phyloP scores from a whole-genome alignment of 2,329 filamentous ascomycete genomes.

The Byssochlamys sp. region DNA sequence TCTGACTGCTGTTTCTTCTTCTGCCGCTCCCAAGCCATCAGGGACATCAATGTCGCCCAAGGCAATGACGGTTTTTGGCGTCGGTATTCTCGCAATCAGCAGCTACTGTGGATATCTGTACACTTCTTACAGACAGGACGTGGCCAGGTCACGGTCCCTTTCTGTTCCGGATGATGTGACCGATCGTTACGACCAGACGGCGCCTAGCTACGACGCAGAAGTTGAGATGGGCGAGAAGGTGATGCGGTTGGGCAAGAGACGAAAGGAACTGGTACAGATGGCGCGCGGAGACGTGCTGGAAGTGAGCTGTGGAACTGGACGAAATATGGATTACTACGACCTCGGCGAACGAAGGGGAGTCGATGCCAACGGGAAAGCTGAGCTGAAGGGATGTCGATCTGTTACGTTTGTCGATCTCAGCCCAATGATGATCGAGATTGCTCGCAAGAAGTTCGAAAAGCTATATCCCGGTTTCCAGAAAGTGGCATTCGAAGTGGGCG shows the following conservation, averaged over 20 bases:
- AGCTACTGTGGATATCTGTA: conserved; percentile 37
- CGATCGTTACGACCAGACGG: conserved; percentile 37
- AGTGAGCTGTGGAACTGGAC: conserved; percentile 42
- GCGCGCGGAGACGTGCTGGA: conserved; percentile 41
- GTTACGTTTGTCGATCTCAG: conserved; percentile 42
- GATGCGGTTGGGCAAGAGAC: conserved; percentile 32
- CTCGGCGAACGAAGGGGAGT: conserved; percentile 26
- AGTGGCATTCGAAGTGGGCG: conserved; percentile 26
- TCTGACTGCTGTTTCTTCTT: conserved; percentile 13
- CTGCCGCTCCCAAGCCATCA: conserved; percentile 7
- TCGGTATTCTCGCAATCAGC: conserved; percentile 32
- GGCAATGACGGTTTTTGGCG: conserved; percentile 28
- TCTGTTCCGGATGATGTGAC: conserved; percentile 35
- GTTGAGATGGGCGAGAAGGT: conserved; percentile 36
- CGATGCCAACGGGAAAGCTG: conserved; percentile 21
- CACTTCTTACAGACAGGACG: conserved; percentile 31
- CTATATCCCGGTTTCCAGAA: conserved; percentile 23
- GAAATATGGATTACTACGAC: conserved; percentile 39
- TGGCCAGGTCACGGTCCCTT: conserved; percentile 21
- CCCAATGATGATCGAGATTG: conserved; percentile 38
- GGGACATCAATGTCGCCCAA: conserved; percentile 18
- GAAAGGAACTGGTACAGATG: conserved; percentile 32
- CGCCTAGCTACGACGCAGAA: conserved; percentile 36
- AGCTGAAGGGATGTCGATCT: conserved; percentile 28
- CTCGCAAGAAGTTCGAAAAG: conserved; percentile 34